Percentiles rank a stretch among this genome's conserved stretches.
Conservation (phyloP, 176 grass and related monocot species). For the Carex pumila region DNA sequence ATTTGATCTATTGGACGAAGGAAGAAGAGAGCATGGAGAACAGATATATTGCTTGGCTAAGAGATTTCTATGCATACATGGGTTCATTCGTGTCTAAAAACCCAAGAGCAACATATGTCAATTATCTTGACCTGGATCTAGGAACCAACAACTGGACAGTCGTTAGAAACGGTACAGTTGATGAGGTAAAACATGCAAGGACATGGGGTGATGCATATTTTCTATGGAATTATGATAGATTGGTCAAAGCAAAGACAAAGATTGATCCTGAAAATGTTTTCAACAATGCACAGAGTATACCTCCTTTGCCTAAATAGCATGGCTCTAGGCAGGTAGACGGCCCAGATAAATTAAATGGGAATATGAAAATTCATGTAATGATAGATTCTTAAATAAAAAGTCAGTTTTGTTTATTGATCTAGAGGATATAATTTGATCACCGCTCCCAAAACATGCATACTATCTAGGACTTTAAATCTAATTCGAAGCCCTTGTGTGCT, state of each 20-base stretch:
- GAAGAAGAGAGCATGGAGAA: background rate
- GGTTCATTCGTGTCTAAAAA: conserved; percentile 21
- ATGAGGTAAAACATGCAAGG: background rate
- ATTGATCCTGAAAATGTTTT: conserved; percentile 43
- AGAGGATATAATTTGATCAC: background rate
- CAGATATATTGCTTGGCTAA: conserved; percentile 28
- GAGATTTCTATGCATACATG: conserved; percentile 40
- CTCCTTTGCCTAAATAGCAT: conserved; percentile 16
- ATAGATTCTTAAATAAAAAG: background rate
- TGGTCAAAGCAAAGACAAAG: conserved; percentile 38
- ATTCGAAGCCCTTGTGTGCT: background rate
- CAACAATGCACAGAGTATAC: conserved; percentile 58
- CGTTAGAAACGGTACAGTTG: background rate
- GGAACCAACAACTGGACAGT: conserved; percentile 23
- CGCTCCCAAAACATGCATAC: too few species aligned
- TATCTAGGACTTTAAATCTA: background rate
- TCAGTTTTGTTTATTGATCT: background rate
- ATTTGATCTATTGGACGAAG: conserved; percentile 18
- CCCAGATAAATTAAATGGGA: background rate
- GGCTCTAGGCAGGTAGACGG: background rate
- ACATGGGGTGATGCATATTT: conserved; percentile 35
- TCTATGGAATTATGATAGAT: conserved; percentile 24
- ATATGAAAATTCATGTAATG: background rate
- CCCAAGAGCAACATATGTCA: conserved; percentile 36
- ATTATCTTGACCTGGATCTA: conserved; percentile 58